A percentile compares a stretch with the other conserved stretches of the same genome.
phyloP scores from a whole-genome alignment of 2,329 filamentous ascomycete genomes.

The Alternaria angustiovoidea region DNA sequence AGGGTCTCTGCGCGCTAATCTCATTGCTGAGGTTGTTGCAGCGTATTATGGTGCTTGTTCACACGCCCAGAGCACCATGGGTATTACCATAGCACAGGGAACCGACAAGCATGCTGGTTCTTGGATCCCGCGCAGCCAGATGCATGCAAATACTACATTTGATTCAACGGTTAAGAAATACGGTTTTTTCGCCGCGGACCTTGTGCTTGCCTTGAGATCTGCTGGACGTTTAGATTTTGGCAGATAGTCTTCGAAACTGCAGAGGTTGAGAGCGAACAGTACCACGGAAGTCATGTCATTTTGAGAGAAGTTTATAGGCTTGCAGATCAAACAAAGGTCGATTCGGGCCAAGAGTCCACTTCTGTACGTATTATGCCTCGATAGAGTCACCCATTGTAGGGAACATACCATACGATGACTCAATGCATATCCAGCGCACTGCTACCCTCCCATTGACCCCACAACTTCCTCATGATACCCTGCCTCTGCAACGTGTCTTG shows the following conservation, averaged over 20 bases:
- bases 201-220: background rate
- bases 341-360: too few relatives aligned
- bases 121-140: too few relatives aligned
- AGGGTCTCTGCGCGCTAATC: background rate
- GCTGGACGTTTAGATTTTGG: too few relatives aligned
- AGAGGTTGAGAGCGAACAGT: too few relatives aligned
- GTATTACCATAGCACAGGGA: background rate
- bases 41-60: background rate
- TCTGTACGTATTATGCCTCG: too few relatives aligned
- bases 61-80: background rate
- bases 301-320: too few relatives aligned
- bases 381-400: background rate
- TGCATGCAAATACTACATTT: too few relatives aligned
- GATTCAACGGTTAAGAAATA: too few relatives aligned
- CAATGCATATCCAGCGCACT: background rate
- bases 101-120: too few relatives aligned
- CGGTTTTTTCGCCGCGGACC: background rate
- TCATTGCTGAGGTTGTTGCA: background rate
- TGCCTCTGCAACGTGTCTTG: constrained; percentile 15
- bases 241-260: too few relatives aligned
- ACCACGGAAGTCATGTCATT: too few relatives aligned
- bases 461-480: constrained; percentile 12
- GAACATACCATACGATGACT: background rate
- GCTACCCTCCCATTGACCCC: constrained; percentile 15
- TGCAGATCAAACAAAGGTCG: too few relatives aligned